phyloP scores from a whole-genome alignment of 768 basidiomycete species.

The Leccinellum luteum region DNA sequence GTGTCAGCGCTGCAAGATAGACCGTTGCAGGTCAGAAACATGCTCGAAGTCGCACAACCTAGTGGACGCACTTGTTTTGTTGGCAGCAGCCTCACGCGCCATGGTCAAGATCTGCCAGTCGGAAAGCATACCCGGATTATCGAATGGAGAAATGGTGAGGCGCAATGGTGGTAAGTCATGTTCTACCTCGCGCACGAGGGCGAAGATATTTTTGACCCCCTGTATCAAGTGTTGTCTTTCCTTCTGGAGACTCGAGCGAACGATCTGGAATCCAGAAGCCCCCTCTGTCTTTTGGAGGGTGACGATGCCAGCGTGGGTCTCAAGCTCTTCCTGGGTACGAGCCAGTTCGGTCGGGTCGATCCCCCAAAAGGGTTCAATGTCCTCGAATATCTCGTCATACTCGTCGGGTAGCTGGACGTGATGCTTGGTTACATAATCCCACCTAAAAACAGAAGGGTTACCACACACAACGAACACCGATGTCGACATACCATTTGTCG shows the following conservation, averaged over 20 bases:
- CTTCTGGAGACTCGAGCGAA: slow-evolving; percentile 12
- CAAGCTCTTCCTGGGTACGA: slow-evolving; percentile 17
- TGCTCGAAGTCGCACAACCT: not conserved
- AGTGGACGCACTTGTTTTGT: slow-evolving; percentile 24
- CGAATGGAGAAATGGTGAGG: slow-evolving; percentile 29
- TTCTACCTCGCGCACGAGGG: slow-evolving; percentile 27
- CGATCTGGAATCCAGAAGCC: slow-evolving; percentile 9
- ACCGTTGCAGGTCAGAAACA: not conserved
- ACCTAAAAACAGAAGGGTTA: slow-evolving; percentile 27
- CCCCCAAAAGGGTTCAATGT: slow-evolving; percentile 38
- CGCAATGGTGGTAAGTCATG: slow-evolving; percentile 32
- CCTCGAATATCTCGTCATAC: slow-evolving; percentile 43
- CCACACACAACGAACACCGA: not conserved
- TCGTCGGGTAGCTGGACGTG: slow-evolving; percentile 43
- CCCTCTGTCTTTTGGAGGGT: slow-evolving; percentile 25
- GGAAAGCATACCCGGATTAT: slow-evolving; percentile 29
- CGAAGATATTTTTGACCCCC: slow-evolving; percentile 15
- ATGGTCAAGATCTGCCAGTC: slow-evolving; percentile 23
- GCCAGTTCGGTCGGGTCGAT: slow-evolving; percentile 31
- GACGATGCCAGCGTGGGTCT: slow-evolving; percentile 10
- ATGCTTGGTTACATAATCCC: slow-evolving; percentile 40
- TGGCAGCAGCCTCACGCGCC: slow-evolving; percentile 27
- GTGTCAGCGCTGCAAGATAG: slow-evolving; percentile 24
- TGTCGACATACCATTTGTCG: slow-evolving; percentile 39
- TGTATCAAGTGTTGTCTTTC: not conserved